Evolutionary conservation across 805 yeast genomes (phyloP), one percentile per base, ranked within the genome.

Genomic region (Grigorovia transvaalensis): DNA sequence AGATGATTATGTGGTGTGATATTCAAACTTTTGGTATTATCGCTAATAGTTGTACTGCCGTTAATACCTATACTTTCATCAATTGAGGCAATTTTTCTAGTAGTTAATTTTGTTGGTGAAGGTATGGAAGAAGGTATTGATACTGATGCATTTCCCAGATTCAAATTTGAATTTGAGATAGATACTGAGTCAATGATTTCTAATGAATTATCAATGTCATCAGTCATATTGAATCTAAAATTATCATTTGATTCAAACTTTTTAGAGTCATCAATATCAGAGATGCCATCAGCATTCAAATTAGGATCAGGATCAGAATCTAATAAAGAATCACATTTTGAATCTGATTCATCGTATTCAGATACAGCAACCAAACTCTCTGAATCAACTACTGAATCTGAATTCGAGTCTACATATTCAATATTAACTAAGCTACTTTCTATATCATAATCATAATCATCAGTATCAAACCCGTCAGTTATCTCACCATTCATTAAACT

Each of bases 181-280:
- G 46, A 42, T n/a, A 29, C 20, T 13, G 51, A 48, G 19, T 46
- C 45, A 12, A 48, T 29, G 15, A 29, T 45, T 41, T 53, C 54
- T 29, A 47, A 33, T 33, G 38, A 33, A 13, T 33, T 15, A 44
- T 49, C 49, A 43, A 23, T 9, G 38, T 40, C 45, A 35, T 47
- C 48, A 49, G 46, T 44, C 50, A 52, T 46, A 35, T 52, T 52
- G 18, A 43, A 52, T 44, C 45, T 50, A 5, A 54, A 53, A 15
- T 46, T 51, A 23, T 49, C 48, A 19, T 54, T 47, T 15, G 58
- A 57, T 4, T 29, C 20, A 44, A 42, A 49, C 40, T 38, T 33
- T 17, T 49, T 49, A 12, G 49, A 50, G 47, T 47, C 54, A 40
- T 52, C 52, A 23, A 18, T 19, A 20, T 51, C 49, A 11, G 41